Evolutionary conservation across 805 yeast genomes (phyloP), one percentile per base, ranked within the genome.

Genomic region (Barnettozyma botsteinii): DNA sequence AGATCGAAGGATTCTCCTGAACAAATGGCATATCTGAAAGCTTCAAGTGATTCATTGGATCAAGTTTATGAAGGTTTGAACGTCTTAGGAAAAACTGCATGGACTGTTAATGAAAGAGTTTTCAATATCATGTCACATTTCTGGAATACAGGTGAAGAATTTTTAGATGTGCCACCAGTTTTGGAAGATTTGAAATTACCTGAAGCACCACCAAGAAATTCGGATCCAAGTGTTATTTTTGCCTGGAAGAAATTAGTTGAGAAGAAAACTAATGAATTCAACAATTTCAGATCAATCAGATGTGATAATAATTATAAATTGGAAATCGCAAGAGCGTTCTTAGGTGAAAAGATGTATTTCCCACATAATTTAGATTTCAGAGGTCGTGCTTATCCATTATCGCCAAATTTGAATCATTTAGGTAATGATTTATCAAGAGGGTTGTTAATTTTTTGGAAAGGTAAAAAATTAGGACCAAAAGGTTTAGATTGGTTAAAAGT

Each of bases 281-380:
- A 84, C 10, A 68, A 81, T 18, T 69, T 73, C 46, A 78, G 93
- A 60, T 89, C 98, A 0, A 84, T 81, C 58, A 77, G 98, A 60
- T 93, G 98, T 66, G 97, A 89, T 61, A 72, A 85, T 47, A 91
- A 93, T 59, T 93, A 93, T 61, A 93, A 87, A 59, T 65, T 93
- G 38, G 98, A 93, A 61, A 87, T 93, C 56, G 98, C 98, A 1
- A 73, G 98, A 48, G 96, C 96, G 0, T 87, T 82, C 61, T 63
- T 83, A 20, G 94, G 94, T 19, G 93, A 84, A 58, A 72, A 72
- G 50, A 73, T 84, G 51, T 83, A 73, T 55, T 84, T 84, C 66
- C 93, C 94, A 8, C 91, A 85, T 56, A 82, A 82, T 47, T 64
- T 84, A 41, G 94, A 84, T 60, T 84, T 84, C 54, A 73, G 94